These are phyloP conservation scores for Odontarrhena argentea DNA, from an alignment of 345 rosid species.

Conservation along the genomic window DNA sequence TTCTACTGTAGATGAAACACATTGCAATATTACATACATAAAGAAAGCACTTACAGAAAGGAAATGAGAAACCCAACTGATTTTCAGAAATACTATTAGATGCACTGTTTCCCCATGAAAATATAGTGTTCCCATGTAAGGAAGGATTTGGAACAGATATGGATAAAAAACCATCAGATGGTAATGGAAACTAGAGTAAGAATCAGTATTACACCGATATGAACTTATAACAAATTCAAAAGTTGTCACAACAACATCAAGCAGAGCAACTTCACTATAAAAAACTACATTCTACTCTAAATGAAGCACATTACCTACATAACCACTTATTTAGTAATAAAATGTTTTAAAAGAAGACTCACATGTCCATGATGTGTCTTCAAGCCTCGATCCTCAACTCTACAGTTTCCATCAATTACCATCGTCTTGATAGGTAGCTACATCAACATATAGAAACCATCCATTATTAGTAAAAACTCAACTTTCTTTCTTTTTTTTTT, in stretches of 20 bases:
- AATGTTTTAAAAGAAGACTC: slow-evolving; percentile 39
- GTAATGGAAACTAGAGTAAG: not conserved
- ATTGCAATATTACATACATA: too few species aligned
- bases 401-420: slow-evolving; percentile 92
- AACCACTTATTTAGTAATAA: not conserved
- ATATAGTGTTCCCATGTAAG: not conserved
- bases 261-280: not conserved
- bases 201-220: not conserved
- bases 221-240: slow-evolving; percentile 10
- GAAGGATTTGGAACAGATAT: not conserved
- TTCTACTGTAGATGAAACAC: too few species aligned
- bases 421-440: slow-evolving; percentile 98
- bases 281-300: slow-evolving; percentile 11
- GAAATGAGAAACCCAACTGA: too few species aligned
- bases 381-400: slow-evolving; percentile 99
- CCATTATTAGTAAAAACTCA: slow-evolving; percentile 1
- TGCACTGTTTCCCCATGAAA: not conserved
- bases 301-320: slow-evolving; percentile 15
- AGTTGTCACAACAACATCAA: not conserved
- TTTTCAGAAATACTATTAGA: not conserved
- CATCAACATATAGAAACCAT: slow-evolving; percentile 27
- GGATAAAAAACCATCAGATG: not conserved
- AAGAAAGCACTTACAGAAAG: too few species aligned
- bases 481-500: slow-evolving; percentile 1
- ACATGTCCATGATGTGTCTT: slow-evolving; percentile 98